These are phyloP conservation scores for Echinosophora koreensis DNA, from an alignment of 306 rosid genomes.

Conservation along the genomic window DNA sequence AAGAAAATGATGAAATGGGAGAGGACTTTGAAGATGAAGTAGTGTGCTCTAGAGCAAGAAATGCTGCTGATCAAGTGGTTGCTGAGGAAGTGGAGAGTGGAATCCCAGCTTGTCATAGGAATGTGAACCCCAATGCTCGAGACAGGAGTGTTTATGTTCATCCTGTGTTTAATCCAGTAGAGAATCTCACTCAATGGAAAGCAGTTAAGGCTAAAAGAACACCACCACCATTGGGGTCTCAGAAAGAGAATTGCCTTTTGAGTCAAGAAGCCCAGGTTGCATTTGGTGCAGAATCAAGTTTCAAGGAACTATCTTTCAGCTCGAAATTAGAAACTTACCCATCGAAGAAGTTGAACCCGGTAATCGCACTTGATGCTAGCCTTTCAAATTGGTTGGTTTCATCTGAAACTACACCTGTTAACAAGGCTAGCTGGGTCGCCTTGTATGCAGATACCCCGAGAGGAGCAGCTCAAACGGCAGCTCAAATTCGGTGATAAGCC, in stretches of 20 bases:
- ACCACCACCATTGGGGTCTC: constrained; percentile 52
- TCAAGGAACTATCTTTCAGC: constrained; percentile 53
- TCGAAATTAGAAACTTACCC: constrained; percentile 53
- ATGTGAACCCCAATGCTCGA: constrained; percentile 55
- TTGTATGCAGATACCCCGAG: constrained; percentile 54
- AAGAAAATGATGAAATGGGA: constrained; percentile 32
- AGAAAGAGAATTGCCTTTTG: constrained; percentile 62
- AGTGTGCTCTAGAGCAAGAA: constrained; percentile 18
- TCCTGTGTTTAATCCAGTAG: constrained; percentile 86
- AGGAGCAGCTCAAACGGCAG: constrained; percentile 60
- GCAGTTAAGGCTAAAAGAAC: constrained; percentile 64
- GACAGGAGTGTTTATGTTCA: constrained; percentile 82
- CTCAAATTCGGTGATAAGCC: constrained; percentile 69
- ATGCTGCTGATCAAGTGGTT: too few species aligned
- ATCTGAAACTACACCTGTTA: constrained; percentile 58
- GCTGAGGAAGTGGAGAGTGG: too few species aligned
- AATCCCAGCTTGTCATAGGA: background rate
- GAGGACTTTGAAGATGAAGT: constrained; percentile 51
- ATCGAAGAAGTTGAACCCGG: constrained; percentile 59
- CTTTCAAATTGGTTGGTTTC: constrained; percentile 87
- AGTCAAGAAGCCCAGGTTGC: constrained; percentile 53
- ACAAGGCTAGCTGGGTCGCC: constrained; percentile 46
- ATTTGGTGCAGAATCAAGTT: constrained; percentile 46
- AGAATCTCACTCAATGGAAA: constrained; percentile 85
- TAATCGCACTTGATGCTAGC: constrained; percentile 83